phyloP scores from a whole-genome alignment of 2,329 filamentous ascomycete genomes.

The Diplocarpon mali region DNA sequence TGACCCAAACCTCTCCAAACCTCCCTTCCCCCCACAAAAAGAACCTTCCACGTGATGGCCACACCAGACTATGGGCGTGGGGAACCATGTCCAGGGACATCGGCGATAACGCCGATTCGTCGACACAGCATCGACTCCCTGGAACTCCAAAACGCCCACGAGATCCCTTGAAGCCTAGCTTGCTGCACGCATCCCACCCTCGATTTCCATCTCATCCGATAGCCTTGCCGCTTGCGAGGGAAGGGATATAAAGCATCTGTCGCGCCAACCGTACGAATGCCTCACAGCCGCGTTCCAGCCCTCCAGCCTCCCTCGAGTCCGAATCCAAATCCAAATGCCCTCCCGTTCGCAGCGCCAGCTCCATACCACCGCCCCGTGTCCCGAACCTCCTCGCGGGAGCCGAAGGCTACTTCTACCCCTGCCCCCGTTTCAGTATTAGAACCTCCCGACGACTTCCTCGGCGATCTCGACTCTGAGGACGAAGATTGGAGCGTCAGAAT shows the following conservation, averaged over 20 bases:
- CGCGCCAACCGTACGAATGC: neutral
- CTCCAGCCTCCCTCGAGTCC: too few relatives aligned
- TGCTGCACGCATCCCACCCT: neutral
- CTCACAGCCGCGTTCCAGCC: neutral
- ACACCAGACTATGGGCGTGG: too few relatives aligned
- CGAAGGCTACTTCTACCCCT: neutral
- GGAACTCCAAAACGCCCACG: neutral
- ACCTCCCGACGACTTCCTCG: constrained; percentile 4
- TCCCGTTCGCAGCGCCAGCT: constrained; percentile 8
- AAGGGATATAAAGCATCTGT: neutral
- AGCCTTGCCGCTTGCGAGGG: too few relatives aligned
- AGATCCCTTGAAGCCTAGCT: neutral
- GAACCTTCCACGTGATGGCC: too few relatives aligned
- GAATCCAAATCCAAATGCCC: constrained; percentile 6
- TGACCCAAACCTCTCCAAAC: too few relatives aligned
- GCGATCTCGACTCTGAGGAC: constrained; percentile 9
- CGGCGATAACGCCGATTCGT: too few relatives aligned
- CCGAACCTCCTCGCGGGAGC: constrained; percentile 11
- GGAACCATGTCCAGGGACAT: too few relatives aligned
- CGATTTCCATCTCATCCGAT: too few relatives aligned
- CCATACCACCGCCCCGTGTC: constrained; percentile 13
- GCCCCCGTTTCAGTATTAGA: neutral
- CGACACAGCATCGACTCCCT: too few relatives aligned
- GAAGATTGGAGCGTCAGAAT: constrained; percentile 27
- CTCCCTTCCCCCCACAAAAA: too few relatives aligned